Conservation (phyloP, 352 stramenopile genomes). For the Globisporangium middletonii region DNA sequence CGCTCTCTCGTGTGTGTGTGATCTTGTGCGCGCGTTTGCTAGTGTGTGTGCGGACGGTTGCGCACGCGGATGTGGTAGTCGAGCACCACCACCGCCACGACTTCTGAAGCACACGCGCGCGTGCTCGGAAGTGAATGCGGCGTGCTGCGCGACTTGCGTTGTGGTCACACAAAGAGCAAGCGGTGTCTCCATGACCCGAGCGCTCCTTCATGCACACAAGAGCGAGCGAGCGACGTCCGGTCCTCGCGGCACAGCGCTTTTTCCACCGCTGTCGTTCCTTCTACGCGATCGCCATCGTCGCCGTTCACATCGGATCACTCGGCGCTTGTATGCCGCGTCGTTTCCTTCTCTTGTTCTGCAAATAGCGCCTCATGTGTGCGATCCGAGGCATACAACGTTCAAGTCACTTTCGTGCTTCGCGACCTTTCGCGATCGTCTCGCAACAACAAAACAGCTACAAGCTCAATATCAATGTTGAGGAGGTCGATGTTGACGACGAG, state of each 20-base stretch:
- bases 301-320: not conserved
- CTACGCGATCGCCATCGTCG: not conserved
- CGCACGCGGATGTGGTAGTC: not conserved
- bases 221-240: not conserved
- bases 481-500: not conserved
- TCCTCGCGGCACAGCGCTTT: not conserved
- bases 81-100: not conserved
- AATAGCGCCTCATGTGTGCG: no score
- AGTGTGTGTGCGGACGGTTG: not conserved
- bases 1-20: not conserved
- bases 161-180: not conserved
- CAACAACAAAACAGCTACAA: no score
- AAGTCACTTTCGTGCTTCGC: not conserved
- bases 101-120: not conserved
- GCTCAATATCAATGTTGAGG: no score
- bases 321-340: not conserved
- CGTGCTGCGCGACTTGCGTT: constrained; percentile 9
- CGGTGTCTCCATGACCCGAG: no score
- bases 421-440: not conserved
- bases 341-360: not conserved
- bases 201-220: no score
- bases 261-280: not conserved
- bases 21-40: not conserved
- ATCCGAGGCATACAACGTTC: no score
- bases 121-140: not conserved